Conservation (phyloP, 176 grass and related monocot genomes). For the Oryza punctata region DNA sequence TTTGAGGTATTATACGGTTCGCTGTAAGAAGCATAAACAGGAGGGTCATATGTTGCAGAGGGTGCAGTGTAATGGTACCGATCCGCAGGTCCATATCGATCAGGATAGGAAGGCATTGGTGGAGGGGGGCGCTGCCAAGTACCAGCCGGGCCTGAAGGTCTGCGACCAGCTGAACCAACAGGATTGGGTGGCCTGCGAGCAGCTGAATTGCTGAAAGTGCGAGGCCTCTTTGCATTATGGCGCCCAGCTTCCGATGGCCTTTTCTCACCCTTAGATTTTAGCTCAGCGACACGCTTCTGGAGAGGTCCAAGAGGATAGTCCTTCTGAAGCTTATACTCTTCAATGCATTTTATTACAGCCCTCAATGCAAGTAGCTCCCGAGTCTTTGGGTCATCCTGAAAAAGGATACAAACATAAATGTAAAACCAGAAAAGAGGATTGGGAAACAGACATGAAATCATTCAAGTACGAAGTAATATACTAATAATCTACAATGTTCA, state of each 20-base stretch:
- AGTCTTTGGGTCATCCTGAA: constrained; percentile 58
- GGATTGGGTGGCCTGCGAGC: constrained; percentile 36
- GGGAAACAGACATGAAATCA: neutral
- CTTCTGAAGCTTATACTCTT: constrained; percentile 81
- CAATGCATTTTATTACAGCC: constrained; percentile 63
- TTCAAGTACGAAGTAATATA: neutral
- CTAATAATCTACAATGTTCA: neutral
- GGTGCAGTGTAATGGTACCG: constrained; percentile 46
- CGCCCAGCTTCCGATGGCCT: constrained; percentile 42
- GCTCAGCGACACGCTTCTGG: constrained; percentile 60
- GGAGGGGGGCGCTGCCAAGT: constrained; percentile 51
- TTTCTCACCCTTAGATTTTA: constrained; percentile 69
- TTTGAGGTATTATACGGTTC: constrained; percentile 38
- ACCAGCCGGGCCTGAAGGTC: constrained; percentile 35
- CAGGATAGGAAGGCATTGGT: constrained; percentile 38
- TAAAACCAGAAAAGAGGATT: neutral
- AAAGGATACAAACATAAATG: constrained; percentile 10
- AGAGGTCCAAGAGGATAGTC: constrained; percentile 73
- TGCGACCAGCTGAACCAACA: constrained; percentile 41
- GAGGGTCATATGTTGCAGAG: constrained; percentile 30
- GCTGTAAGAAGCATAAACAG: constrained; percentile 32
- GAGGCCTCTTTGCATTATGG: constrained; percentile 48
- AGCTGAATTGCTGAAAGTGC: constrained; percentile 28
- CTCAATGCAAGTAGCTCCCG: constrained; percentile 57
- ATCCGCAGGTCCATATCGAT: constrained; percentile 37